Evolutionary conservation across 2,329 filamentous ascomycete genomes (phyloP), one percentile per base, ranked within the genome.

Genomic region (Cordyceps militaris): DNA sequence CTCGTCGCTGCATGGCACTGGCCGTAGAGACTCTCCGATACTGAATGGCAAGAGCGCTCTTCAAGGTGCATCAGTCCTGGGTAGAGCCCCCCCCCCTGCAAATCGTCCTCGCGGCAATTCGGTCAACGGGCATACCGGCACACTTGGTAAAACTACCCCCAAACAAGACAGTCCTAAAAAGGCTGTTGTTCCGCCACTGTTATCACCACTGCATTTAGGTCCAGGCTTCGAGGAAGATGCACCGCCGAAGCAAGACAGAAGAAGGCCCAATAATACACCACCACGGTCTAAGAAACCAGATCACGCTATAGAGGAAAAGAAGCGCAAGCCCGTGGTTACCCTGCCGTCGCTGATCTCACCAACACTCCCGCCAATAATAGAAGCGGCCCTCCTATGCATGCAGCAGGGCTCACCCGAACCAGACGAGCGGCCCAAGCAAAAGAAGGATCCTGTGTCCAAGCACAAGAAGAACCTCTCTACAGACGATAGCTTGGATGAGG

Each of bases 341-440:
- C 66, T 83, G 26, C 81, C 80, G 0, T 70, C 75, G 0, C 69
- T 84, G 7, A 70, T 84, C 11, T 84, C 81, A 0, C 81, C 81
- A 0, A 84, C 80, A 0, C 66, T 84, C 7, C 81, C 81, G 1
- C 71, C 78, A 0, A 66, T 76, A 19, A 69, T 84, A 0, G 79
- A 83, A 60, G 76, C 74, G 58, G 75, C 76, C 30, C 67, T 79
- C 16, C 71, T 69, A 16, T 71, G 67, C 11, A 56, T 43, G 47
- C 58, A 60, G 26, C 48, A 52, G 32, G 58, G 16, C n/a, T 58
- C 58, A 4, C 43, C 46, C 14, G 56, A 59, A 21, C 53, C 56
- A 8, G 46, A 34, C 8, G 59, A 59, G 40, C 43, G 47, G 34
- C 32, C 38, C 23, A 36, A 28, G 14, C 42, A 62, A n/a, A 61